A percentile compares a stretch with the other conserved stretches of the same genome.
phyloP scores from a whole-genome alignment of 1,284 basidiomycete genomes.

The Leccinum solheimii region DNA sequence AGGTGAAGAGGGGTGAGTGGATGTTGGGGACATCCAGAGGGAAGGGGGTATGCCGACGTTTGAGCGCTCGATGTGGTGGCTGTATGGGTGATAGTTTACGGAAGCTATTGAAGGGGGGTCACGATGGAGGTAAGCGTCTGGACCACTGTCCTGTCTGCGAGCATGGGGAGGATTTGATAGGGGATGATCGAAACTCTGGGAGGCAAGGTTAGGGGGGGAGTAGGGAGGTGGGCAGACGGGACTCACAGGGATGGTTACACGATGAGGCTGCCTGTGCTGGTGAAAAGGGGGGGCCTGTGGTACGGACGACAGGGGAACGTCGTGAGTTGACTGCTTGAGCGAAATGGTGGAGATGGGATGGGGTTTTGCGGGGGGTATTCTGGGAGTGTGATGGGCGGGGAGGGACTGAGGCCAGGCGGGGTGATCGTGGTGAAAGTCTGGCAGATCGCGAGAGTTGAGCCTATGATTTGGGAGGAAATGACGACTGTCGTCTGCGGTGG shows the following conservation, averaged over 20 bases:
- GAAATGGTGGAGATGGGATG: constrained; percentile 12
- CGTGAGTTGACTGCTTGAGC: constrained; percentile 9
- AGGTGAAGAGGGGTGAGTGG: constrained; percentile 47
- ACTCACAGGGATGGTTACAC: constrained; percentile 21
- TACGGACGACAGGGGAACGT: constrained; percentile 10
- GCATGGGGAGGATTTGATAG: constrained; percentile 16
- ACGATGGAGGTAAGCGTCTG: constrained; percentile 18
- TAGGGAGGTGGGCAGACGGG: neutral
- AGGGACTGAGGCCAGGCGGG: constrained; percentile 22
- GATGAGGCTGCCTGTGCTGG: constrained; percentile 16
- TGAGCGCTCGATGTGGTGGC: constrained; percentile 50
- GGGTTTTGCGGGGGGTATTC: constrained; percentile 18
- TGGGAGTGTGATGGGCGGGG: constrained; percentile 15
- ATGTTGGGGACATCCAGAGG: constrained; percentile 77
- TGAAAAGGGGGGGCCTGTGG: constrained; percentile 12
- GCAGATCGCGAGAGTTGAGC: constrained; percentile 17
- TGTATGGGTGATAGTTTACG: constrained; percentile 34
- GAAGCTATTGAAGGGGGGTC: constrained; percentile 24
- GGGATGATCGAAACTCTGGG: constrained; percentile 25
- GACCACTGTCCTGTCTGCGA: constrained; percentile 15
- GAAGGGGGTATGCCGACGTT: constrained; percentile 64
- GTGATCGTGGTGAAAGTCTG: constrained; percentile 25
- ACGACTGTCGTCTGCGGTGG: constrained; percentile 21
- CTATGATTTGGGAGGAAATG: constrained; percentile 12
- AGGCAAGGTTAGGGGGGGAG: constrained; percentile 7